Conservation (phyloP, 139 green algal species). For the Astrephomene gubernaculifera region DNA sequence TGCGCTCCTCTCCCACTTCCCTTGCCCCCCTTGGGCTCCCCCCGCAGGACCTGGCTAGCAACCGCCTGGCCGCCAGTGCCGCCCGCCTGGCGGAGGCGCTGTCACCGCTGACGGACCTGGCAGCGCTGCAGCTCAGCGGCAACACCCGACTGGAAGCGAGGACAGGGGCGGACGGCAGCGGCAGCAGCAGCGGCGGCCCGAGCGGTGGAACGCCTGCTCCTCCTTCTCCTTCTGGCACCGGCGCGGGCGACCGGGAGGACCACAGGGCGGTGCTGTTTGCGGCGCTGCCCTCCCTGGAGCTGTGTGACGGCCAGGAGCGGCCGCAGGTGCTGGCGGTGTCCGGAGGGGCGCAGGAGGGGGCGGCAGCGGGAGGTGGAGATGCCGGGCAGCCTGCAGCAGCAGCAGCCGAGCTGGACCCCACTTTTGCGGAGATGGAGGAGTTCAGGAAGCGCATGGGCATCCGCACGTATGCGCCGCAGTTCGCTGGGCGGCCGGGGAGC, state of each 20-base stretch:
- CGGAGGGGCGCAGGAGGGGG: not conserved
- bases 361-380: not conserved
- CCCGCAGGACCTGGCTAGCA: conserved; percentile 41
- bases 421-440: conserved; percentile 51
- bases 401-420: conserved; percentile 43
- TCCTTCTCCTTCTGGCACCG: too few species aligned
- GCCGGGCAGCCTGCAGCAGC: not conserved
- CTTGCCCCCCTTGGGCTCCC: too few species aligned
- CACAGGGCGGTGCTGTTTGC: conserved; percentile 13
- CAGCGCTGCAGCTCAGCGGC: conserved; percentile 38
- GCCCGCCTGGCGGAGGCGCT: conserved; percentile 26
- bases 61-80: conserved; percentile 15
- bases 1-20: too few species aligned
- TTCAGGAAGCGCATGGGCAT: conserved; percentile 53
- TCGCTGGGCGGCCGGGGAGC: conserved; percentile 11
- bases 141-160: not conserved
- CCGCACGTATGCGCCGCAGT: conserved; percentile 36
- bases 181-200: not conserved
- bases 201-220: too few species aligned
- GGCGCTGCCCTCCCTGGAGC: conserved; percentile 31
- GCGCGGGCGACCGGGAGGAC: not conserved
- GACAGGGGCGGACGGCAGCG: not conserved
- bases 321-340: conserved; percentile 20
- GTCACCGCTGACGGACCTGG: conserved; percentile 8
- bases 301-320: conserved; percentile 33